Base-by-base conservation (phyloP, 306 rosid genomes). In the Sindora glabra region DNA sequence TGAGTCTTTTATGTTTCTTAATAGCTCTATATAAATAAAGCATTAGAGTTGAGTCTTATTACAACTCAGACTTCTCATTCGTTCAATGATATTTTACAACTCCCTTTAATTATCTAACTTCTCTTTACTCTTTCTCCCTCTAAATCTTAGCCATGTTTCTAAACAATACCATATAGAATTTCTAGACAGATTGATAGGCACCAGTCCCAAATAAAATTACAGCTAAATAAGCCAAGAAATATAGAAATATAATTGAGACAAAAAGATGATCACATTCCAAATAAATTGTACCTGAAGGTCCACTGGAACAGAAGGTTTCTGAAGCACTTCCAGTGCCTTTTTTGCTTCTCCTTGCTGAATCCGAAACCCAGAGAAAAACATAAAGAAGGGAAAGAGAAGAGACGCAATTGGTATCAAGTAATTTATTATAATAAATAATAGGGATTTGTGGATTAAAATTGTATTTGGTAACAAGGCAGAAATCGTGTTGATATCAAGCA, bases 311-410 rank as follows among this genome's bases (percentile, higher is more conserved):
- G 88, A 69, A 68, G 96, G 92, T 73, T 83, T 88, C 69, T 80
- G 95, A 74, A 92, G 90, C 65, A 92, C 89, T 78, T 92, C 95
- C 78, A 92, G 70, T 25, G 98, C 96, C 69, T 74, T 92, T 80
- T 92, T 92, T 48, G 94, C 86, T 83, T 88, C 98, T 72, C 95
- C 96, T 92, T 92, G 95, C 96, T 91, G 73, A 52, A 65, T 37
- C 25, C 34, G 76, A 54, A 74, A 12, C 24, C 65, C 18, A 74
- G 11, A 23, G 5, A 69, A 45, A 1, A 29, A 53, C 46, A 21
- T 54, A 61, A 60, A 62, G 37, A 14, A 56, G 19, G 15, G 39
- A 48, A 52, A 44, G 7, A 6, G 48, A 59, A 38, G 53, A 41
- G 14, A 40, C 27, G 59, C 36, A 56, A 46, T 40, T 60, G 40